Base-by-base conservation (phyloP, 495 filamentous ascomycete genomes). In the Trichoderma erinaceum region DNA sequence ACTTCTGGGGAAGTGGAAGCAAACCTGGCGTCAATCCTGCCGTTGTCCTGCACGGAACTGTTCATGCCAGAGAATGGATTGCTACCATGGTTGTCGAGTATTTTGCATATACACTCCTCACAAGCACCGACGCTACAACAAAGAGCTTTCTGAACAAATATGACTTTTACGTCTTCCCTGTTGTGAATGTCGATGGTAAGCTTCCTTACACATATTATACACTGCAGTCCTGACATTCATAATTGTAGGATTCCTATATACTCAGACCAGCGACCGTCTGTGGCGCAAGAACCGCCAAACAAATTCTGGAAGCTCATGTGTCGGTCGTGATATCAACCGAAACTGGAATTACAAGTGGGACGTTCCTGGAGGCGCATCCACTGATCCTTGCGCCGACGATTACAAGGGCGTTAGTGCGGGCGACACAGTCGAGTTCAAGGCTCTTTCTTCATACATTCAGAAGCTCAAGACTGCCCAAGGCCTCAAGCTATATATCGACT, bases 1-100 rank as follows among this genome's bases (percentile, higher is more conserved):
- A 87, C 72, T 77, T 88, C 67, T 88, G 78, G 73, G 86, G 86
- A 8, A 80, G 70, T 52, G 74, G 75, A 1, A 83, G 83, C 16
- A 84, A 83, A 71, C 29, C 29, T 29, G 80, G 83, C 23, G 78
- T 71, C n/a, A 85, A 84, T 75, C 83, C 84, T 11, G 87, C 83
- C 11, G 78, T 88, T 46, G 78, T 87, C 69, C 83, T 84, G 72
- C 86, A 89, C 70, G 83, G 82, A 12, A 88, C 83, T 41, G 86
- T 88, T 29, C 87, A 89, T 73, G 87, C 87, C 8, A 72, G 87
- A 15, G 87, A 89, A 75, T 89, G 87, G 87, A 86, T 89, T 67
- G 82, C 84, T 16, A 81, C 84, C 16, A 78, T 77, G 73, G 79
- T 81, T 18, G 79, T 81, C 52, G 86, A 88, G 71, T 88, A 87